These are phyloP conservation scores for Sporothrix euskadiensis DNA, from an alignment of 2,329 filamentous ascomycete genomes.

Conservation along the genomic window DNA sequence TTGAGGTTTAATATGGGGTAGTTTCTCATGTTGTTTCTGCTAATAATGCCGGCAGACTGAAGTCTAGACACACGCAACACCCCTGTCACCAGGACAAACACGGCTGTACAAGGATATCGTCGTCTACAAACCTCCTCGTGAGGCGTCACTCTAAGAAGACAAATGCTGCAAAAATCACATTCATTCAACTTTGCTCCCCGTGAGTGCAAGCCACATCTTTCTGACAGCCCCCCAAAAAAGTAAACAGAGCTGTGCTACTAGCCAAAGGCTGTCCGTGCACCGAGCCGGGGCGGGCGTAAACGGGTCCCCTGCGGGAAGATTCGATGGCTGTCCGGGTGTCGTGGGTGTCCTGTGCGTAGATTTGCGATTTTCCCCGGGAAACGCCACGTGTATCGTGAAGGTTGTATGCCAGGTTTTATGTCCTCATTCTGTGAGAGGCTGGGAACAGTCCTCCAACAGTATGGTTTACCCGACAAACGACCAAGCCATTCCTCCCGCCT, in stretches of 20 bases:
- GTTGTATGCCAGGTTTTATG: neutral
- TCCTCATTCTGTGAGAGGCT: neutral
- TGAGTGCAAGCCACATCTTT: neutral
- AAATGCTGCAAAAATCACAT: neutral
- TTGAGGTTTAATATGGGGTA: neutral
- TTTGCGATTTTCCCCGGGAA: neutral
- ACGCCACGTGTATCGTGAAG: constrained; percentile 5
- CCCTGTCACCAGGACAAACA: neutral
- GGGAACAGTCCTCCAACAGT: neutral
- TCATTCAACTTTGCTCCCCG: neutral
- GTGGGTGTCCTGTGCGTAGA: neutral
- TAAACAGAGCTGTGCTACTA: neutral
- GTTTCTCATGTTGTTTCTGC: neutral
- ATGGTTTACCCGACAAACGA: neutral
- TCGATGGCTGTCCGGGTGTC: no score
- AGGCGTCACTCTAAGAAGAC: neutral
- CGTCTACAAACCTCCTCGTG: neutral
- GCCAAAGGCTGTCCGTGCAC: neutral
- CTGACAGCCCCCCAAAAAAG: no score
- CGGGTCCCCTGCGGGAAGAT: neutral
- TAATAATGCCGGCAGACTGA: neutral
- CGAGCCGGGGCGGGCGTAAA: neutral
- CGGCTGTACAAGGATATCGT: neutral
- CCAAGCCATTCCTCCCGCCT: neutral
- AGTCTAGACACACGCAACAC: neutral